phyloP scores from a whole-genome alignment of 2,329 filamentous ascomycete genomes.

The Aspergillus flavus region DNA sequence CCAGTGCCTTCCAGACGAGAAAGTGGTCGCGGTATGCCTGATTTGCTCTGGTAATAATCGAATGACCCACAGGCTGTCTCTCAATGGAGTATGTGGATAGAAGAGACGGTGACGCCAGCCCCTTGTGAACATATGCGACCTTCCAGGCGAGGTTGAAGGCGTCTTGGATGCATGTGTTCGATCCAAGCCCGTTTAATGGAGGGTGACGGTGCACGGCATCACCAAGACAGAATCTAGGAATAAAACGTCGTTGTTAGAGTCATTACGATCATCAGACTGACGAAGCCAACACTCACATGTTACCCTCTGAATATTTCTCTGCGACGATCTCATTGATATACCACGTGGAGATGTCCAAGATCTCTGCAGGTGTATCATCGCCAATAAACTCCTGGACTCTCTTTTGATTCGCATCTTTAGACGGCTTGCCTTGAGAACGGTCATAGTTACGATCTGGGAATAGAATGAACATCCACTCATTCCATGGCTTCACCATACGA shows the following conservation, averaged over 20 bases:
- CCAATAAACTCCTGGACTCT: constrained; percentile 58
- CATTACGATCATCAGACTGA: background rate
- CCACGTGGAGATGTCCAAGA: constrained; percentile 61
- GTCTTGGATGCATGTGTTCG: constrained; percentile 62
- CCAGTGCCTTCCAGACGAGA: constrained; percentile 51
- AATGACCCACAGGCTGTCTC: constrained; percentile 53
- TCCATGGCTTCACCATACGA: constrained; percentile 66
- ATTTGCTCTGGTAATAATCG: constrained; percentile 59
- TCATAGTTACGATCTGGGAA: constrained; percentile 42
- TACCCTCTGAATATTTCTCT: constrained; percentile 56
- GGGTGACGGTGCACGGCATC: constrained; percentile 63
- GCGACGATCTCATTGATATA: constrained; percentile 64
- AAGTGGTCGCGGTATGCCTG: constrained; percentile 58
- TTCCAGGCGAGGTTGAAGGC: constrained; percentile 62
- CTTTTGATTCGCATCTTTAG: constrained; percentile 19
- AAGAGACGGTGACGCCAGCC: constrained; percentile 31
- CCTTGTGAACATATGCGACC: constrained; percentile 47
- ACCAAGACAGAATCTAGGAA: constrained; percentile 54
- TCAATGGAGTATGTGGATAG: constrained; percentile 51
- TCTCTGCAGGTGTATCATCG: constrained; percentile 55
- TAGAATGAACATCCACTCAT: constrained; percentile 64
- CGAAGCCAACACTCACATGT: constrained; percentile 39
- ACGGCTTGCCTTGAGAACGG: constrained; percentile 42
- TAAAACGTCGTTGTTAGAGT: background rate
- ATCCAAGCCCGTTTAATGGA: constrained; percentile 59